Base-by-base conservation (phyloP, 139 green algal genomes). In the Chlamydomonas incerta region DNA sequence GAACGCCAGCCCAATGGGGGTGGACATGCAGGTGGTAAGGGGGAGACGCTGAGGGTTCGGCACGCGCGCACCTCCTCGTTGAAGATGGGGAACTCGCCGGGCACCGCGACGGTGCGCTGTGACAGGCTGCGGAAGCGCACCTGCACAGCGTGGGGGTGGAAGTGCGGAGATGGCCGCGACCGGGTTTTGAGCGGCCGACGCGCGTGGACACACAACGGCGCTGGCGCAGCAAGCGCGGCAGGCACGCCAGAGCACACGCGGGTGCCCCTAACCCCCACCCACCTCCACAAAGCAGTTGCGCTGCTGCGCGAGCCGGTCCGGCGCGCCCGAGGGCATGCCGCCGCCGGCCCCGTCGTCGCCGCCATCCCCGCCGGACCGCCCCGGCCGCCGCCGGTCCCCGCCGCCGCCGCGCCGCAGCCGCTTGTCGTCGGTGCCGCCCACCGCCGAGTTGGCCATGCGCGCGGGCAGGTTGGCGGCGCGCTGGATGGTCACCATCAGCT, bases 1-100 rank as follows among this genome's bases (percentile, higher is more conserved):
- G n/a, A n/a, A n/a, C n/a, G n/a, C n/a, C n/a, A n/a, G n/a, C n/a
- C n/a, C n/a, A n/a, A n/a, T n/a, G n/a, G n/a, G n/a, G n/a, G n/a
- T n/a, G n/a, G n/a, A n/a, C n/a, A n/a, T n/a, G n/a, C n/a, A n/a
- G n/a, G n/a, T n/a, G n/a, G n/a, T n/a, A n/a, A n/a, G n/a, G n/a
- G n/a, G n/a, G n/a, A n/a, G n/a, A n/a, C n/a, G n/a, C n/a, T n/a
- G n/a, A n/a, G n/a, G n/a, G n/a, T n/a, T n/a, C n/a, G n/a, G n/a
- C n/a, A n/a, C n/a, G n/a, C n/a, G n/a, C n/a, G n/a, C 82, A 93
- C 88, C 89, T 93, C 84, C 89, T 94, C 91, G 81, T 94, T 94
- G 84, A 91, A 94, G 31, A 88, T 74, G 6, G 91, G 91, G 72
- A 87, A 88, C n/a, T 89, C 73, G 31, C 87, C 87, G 46, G 87